Percentiles rank a stretch among this genome's conserved stretches.
Evolutionary conservation across 2,329 filamentous ascomycete genomes (phyloP).

Genomic region (Thielaviopsis euricoi): DNA sequence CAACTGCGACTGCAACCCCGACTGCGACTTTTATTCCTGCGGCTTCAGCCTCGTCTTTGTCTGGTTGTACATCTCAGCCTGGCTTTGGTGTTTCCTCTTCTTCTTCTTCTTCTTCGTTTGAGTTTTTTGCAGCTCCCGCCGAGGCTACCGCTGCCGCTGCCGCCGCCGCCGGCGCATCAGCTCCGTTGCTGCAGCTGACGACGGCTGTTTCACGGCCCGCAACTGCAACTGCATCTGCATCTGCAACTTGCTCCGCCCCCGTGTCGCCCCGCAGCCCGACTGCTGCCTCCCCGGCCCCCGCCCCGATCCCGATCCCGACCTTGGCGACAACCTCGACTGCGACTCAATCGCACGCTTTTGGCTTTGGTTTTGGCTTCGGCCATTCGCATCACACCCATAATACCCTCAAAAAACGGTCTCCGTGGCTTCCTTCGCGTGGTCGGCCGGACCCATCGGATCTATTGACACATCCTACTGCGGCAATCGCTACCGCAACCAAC

Average conservation of each 20-base stretch:
- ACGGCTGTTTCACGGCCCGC: too few relatives aligned
- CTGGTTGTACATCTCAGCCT: background rate
- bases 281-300: background rate
- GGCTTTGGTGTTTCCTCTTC: too few relatives aligned
- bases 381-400: background rate
- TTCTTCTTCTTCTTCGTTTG: too few relatives aligned
- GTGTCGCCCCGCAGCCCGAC: background rate
- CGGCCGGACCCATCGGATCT: background rate
- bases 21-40: background rate
- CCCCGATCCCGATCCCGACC: background rate
- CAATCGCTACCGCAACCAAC: background rate
- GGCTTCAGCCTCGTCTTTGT: background rate
- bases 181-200: too few relatives aligned
- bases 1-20: background rate
- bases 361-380: background rate
- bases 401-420: constrained; percentile 3
- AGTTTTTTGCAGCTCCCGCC: too few relatives aligned
- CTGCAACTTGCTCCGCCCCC: too few relatives aligned
- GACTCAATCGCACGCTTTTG: background rate
- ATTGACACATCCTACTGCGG: background rate
- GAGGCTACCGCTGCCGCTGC: too few relatives aligned
- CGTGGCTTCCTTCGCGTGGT: constrained; percentile 2
- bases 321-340: too few relatives aligned
- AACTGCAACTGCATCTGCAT: background rate
- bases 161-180: too few relatives aligned